Conservation (phyloP, 1,284 basidiomycete species). For the Inonotus hispidus region DNA sequence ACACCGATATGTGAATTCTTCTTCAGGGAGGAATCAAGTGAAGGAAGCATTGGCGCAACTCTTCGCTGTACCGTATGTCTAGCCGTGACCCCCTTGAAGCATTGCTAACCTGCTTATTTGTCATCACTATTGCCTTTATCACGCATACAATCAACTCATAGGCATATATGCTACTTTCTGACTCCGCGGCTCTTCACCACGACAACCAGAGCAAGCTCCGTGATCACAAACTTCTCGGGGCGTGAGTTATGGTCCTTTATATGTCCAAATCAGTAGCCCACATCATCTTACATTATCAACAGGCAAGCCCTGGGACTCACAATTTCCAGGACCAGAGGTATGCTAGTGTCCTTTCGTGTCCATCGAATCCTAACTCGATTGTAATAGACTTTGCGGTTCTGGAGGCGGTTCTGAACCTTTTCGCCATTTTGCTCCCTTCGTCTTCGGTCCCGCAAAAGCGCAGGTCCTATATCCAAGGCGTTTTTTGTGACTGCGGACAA, state of each 20-base stretch:
- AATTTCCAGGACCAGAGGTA: constrained; percentile 32
- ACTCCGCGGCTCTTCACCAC: constrained; percentile 26
- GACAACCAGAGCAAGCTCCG: constrained; percentile 31
- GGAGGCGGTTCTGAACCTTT: constrained; percentile 50
- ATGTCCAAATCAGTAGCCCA: background rate
- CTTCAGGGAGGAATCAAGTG: constrained; percentile 22
- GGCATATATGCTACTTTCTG: constrained; percentile 33
- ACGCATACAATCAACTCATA: constrained; percentile 30
- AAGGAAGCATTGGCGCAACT: constrained; percentile 24
- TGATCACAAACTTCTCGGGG: constrained; percentile 30
- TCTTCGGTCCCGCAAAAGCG: constrained; percentile 35
- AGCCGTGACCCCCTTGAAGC: background rate
- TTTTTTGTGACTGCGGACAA: constrained; percentile 34
- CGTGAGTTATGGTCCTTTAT: constrained; percentile 25
- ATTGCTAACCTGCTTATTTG: background rate
- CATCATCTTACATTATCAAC: constrained; percentile 18
- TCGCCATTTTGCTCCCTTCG: constrained; percentile 51
- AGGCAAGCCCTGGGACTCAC: constrained; percentile 30
- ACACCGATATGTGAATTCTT: constrained; percentile 29
- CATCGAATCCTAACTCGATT: background rate
- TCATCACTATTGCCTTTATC: too few species aligned
- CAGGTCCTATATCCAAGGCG: constrained; percentile 43
- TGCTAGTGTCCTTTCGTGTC: background rate
- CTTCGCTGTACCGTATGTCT: constrained; percentile 11
- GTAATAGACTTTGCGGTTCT: constrained; percentile 47